A percentile compares a stretch with the other conserved stretches of the same genome.
Conservation (phyloP, 176 grass and related monocot species). For the Alopecurus myosuroides region DNA sequence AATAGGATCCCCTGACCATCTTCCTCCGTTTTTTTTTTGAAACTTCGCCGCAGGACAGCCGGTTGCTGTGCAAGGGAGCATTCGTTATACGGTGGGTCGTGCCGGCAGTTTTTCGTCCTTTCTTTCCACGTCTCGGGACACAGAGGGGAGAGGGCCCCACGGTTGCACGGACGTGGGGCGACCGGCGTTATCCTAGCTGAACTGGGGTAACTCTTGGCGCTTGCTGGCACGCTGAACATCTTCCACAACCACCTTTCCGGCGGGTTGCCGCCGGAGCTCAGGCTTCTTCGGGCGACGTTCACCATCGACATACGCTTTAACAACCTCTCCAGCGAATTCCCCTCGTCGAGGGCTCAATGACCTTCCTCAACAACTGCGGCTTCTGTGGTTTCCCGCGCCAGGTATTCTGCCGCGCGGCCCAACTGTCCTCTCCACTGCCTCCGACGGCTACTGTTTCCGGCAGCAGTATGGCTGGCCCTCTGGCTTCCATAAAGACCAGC, state of each 20-base stretch:
- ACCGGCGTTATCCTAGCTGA: slow-evolving; percentile 47
- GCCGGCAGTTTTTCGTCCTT: no score
- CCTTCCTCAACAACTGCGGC: slow-evolving; percentile 63
- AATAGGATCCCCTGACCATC: no score
- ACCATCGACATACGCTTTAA: slow-evolving; percentile 79
- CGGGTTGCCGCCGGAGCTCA: slow-evolving; percentile 43
- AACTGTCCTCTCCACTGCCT: no score
- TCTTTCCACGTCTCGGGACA: no score
- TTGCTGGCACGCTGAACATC: slow-evolving; percentile 61
- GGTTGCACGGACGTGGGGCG: no score
- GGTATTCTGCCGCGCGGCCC: slow-evolving; percentile 49
- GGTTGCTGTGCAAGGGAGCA: no score
- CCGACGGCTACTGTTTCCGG: neutral
- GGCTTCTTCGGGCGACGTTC: slow-evolving; percentile 56
- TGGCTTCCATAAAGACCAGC: slow-evolving; percentile 34
- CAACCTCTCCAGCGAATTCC: slow-evolving; percentile 83
- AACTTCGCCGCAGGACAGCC: no score
- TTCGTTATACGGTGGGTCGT: no score
- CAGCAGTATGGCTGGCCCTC: neutral
- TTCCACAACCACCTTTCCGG: slow-evolving; percentile 62
- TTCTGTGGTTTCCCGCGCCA: slow-evolving; percentile 81
- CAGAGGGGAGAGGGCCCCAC: no score
- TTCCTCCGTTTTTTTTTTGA: no score
- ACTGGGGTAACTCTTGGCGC: slow-evolving; percentile 46
- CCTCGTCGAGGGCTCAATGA: slow-evolving; percentile 72